A percentile compares a stretch with the other conserved stretches of the same genome.
phyloP scores from a whole-genome alignment of 768 basidiomycete species.

The Austroboletus festivus region DNA sequence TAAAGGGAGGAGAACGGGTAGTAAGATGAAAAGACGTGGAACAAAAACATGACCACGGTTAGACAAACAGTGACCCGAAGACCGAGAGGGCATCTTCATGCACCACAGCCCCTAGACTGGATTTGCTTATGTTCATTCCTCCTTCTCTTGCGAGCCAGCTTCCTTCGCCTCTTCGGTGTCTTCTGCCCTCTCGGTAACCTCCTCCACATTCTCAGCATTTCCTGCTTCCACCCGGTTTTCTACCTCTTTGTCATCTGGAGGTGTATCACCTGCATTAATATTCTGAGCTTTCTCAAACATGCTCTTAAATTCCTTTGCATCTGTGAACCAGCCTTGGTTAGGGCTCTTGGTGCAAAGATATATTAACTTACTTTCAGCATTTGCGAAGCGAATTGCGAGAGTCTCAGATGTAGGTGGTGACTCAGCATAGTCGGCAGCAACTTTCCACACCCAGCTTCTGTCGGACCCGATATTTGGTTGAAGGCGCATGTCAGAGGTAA shows the following conservation, averaged over 20 bases:
- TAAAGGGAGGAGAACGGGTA: slow-evolving; percentile 9
- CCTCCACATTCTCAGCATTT: slow-evolving; percentile 20
- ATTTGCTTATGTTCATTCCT: slow-evolving; percentile 18
- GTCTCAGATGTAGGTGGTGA: slow-evolving; percentile 88
- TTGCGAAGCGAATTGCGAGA: slow-evolving; percentile 96
- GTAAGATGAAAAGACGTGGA: slow-evolving; percentile 9
- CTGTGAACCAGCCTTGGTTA: slow-evolving; percentile 35
- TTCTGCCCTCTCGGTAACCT: slow-evolving; percentile 28
- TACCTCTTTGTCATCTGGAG: slow-evolving; percentile 24
- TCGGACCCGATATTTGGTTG: slow-evolving; percentile 98
- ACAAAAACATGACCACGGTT: slow-evolving; percentile 4
- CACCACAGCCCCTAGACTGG: too few relatives aligned
- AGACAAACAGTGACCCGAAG: slow-evolving; percentile 11
- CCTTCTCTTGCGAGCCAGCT: slow-evolving; percentile 29
- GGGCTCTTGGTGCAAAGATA: neutral
- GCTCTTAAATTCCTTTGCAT: slow-evolving; percentile 85
- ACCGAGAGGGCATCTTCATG: slow-evolving; percentile 1
- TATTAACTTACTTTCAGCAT: slow-evolving; percentile 82
- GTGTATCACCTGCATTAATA: slow-evolving; percentile 45
- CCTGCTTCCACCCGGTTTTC: slow-evolving; percentile 24
- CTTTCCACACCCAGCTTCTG: slow-evolving; percentile 99
- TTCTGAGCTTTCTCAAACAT: slow-evolving; percentile 85
- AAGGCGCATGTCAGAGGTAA: slow-evolving; percentile 85
- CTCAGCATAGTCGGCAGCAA: slow-evolving; percentile 92
- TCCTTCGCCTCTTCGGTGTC: slow-evolving; percentile 32